These are phyloP conservation scores for Mycosphaerelloides madeirae DNA, from an alignment of 2,329 filamentous ascomycete genomes.

Conservation along the genomic window DNA sequence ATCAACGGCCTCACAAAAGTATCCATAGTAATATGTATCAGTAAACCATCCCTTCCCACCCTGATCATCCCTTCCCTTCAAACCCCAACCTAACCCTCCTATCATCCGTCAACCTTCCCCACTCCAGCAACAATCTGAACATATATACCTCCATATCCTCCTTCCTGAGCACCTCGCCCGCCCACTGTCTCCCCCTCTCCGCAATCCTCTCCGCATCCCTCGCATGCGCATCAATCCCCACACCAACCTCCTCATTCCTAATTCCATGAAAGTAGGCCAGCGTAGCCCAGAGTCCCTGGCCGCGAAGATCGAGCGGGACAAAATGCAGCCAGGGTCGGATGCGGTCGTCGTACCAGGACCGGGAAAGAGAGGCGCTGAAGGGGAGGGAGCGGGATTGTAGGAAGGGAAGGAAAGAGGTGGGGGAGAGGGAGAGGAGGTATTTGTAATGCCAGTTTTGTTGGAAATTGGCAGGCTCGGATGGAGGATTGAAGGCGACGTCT, in stretches of 20 bases:
- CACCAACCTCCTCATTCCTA: conserved; percentile 44
- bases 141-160: conserved; percentile 79
- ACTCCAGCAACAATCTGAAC: conserved; percentile 72
- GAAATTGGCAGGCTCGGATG: conserved; percentile 46
- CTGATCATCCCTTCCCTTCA: background rate
- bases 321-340: conserved; percentile 75
- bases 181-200: conserved; percentile 62
- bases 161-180: conserved; percentile 56
- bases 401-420: conserved; percentile 59
- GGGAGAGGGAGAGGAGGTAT: conserved; percentile 69
- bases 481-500: conserved; percentile 51
- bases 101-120: conserved; percentile 66
- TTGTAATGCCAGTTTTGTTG: conserved; percentile 59
- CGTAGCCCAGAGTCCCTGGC: conserved; percentile 69
- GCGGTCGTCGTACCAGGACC: conserved; percentile 73
- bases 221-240: conserved; percentile 42
- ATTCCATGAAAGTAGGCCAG: conserved; percentile 68
- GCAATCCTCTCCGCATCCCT: conserved; percentile 57
- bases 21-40: too few relatives aligned
- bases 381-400: conserved; percentile 64
- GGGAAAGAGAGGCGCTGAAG: conserved; percentile 67
- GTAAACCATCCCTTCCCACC: too few relatives aligned
- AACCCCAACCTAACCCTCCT: conserved; percentile 44
- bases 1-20: too few relatives aligned
- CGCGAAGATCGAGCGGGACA: conserved; percentile 68